Evolutionary conservation across 2,329 filamentous ascomycete species (phyloP).

Genomic region (Fonsecaea nubica): DNA sequence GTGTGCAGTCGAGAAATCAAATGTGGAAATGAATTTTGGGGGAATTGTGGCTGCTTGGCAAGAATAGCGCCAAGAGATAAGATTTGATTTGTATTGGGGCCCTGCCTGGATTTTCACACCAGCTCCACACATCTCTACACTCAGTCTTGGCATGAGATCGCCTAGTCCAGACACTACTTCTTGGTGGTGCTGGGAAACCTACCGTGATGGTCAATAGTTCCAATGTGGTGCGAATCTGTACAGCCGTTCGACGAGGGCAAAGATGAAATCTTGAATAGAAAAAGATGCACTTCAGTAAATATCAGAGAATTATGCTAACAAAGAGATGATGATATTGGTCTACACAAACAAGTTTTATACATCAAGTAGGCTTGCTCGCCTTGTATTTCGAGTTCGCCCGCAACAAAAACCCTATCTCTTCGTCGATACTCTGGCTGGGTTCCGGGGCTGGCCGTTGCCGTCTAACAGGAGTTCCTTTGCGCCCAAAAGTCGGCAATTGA

Average conservation of each 20-base stretch:
- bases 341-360: constrained; percentile 22
- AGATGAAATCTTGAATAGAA: background rate
- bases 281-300: background rate
- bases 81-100: constrained; percentile 7
- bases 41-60: constrained; percentile 20
- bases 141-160: no score
- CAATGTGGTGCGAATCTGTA: no score
- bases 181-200: no score
- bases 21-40: background rate
- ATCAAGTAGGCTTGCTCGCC: constrained; percentile 20
- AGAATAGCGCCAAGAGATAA: constrained; percentile 22
- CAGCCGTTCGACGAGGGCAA: no score
- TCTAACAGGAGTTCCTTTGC: background rate
- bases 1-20: constrained; percentile 6
- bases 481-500: constrained; percentile 19
- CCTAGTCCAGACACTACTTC: no score
- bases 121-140: no score
- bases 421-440: constrained; percentile 29
- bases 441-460: constrained; percentile 14
- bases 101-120: no score
- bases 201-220: no score
- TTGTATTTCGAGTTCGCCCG: constrained; percentile 11
- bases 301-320: background rate
- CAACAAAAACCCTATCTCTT: constrained; percentile 25
- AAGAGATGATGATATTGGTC: constrained; percentile 1